Evolutionary conservation across 176 grass and related monocot species (phyloP).

Genomic region (Aegilops sharonensis): DNA sequence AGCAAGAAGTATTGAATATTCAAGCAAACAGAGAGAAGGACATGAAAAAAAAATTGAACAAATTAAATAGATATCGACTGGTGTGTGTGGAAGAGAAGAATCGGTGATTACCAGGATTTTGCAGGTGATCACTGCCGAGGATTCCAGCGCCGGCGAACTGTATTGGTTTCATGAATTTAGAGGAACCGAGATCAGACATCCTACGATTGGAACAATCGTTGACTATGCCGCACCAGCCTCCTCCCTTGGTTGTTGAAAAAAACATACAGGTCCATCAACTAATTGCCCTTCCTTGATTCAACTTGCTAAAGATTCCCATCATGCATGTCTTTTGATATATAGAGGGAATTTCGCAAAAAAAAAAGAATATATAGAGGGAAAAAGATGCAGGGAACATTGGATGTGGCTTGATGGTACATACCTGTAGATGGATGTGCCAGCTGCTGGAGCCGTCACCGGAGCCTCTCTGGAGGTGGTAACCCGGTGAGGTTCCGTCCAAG

Average conservation of each 20-base stretch:
- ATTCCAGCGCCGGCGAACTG: not conserved
- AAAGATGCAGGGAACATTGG: not conserved
- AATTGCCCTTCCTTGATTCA: not conserved
- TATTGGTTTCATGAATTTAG: not conserved
- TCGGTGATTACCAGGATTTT: not conserved
- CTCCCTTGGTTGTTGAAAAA: constrained; percentile 31
- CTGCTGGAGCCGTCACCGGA: constrained; percentile 49
- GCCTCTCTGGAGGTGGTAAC: constrained; percentile 76
- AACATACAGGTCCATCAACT: not conserved
- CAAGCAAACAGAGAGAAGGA: not conserved
- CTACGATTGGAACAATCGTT: constrained; percentile 14
- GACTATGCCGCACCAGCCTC: constrained; percentile 48
- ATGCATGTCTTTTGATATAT: not conserved
- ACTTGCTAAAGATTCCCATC: not conserved
- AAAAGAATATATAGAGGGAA: too few relatives aligned
- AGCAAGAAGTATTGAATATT: not conserved
- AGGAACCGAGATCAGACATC: not conserved
- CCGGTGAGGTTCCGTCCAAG: constrained; percentile 66
- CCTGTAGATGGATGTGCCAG: constrained; percentile 71
- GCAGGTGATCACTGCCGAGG: not conserved
- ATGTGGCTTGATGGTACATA: not conserved
- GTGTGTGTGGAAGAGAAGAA: not conserved
- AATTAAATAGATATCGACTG: not conserved
- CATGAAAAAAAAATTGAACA: not conserved
- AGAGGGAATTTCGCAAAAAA: not conserved